phyloP scores from a whole-genome alignment of 2,329 filamentous ascomycete genomes.

The Cladophialophora bantiana region DNA sequence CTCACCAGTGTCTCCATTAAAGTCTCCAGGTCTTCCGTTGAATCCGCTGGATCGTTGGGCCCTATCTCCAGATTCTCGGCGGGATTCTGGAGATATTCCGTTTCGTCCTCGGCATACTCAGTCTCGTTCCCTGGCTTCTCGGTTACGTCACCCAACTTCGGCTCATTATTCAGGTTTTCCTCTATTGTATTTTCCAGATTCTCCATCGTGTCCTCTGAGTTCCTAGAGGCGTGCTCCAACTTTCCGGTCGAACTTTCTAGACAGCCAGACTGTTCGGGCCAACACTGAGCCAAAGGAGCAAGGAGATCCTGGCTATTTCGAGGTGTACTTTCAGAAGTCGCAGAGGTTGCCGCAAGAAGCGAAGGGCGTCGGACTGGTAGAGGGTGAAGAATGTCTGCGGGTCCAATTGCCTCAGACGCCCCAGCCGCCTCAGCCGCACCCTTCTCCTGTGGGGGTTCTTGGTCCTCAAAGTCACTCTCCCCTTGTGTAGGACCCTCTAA shows the following conservation, averaged over 20 bases:
- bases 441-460: neutral
- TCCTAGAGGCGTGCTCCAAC: neutral
- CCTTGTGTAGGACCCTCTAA: constrained; percentile 22
- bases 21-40: neutral
- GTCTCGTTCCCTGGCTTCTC: neutral
- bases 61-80: neutral
- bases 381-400: neutral
- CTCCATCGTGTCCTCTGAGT: neutral
- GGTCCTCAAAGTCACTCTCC: constrained; percentile 1
- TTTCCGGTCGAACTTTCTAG: neutral
- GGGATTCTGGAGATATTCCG: neutral
- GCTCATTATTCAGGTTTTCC: neutral
- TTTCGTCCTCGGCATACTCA: neutral
- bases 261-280: constrained; percentile 1
- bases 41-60: no score
- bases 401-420: no score
- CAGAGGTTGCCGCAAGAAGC: constrained; percentile 25
- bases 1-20: neutral
- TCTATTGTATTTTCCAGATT: neutral
- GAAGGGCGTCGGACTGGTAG: constrained; percentile 24
- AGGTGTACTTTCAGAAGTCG: constrained; percentile 36
- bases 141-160: neutral
- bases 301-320: constrained; percentile 34
- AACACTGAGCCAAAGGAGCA: constrained; percentile 13
- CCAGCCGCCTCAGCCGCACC: neutral